Evolutionary conservation across 257 asterid genomes (phyloP).

Genomic region (Rehmannia glutinosa): DNA sequence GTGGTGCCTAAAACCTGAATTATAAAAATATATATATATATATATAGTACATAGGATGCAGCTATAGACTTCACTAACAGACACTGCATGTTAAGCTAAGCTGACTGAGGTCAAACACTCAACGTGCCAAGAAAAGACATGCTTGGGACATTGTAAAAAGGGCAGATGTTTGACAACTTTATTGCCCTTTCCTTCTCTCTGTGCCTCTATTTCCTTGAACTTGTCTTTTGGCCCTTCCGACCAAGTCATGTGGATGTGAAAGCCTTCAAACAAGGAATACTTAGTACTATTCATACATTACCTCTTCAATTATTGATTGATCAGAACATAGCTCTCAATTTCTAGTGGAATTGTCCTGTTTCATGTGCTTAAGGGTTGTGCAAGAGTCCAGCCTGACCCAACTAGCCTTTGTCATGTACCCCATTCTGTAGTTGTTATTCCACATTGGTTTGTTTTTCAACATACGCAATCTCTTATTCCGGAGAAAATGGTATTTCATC

Average conservation of each 20-base stretch:
- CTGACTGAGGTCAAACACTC: background rate
- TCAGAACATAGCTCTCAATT: background rate
- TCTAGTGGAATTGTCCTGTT: background rate
- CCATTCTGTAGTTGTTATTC: background rate
- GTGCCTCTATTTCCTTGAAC: background rate
- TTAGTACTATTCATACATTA: background rate
- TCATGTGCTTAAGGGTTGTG: background rate
- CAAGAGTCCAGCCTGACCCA: background rate
- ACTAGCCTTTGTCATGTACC: slow-evolving; percentile 4
- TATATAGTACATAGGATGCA: no score
- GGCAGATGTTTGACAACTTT: slow-evolving; percentile 1
- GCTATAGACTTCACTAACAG: no score
- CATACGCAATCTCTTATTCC: no score
- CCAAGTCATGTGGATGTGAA: slow-evolving; percentile 13
- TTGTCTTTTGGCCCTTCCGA: slow-evolving; percentile 10
- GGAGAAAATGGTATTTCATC: no score
- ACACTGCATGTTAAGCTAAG: background rate
- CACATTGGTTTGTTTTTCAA: background rate
- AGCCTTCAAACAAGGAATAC: background rate
- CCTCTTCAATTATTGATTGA: background rate
- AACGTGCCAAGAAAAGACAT: background rate
- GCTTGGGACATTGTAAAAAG: background rate
- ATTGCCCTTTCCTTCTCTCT: background rate
- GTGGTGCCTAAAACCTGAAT: no score
- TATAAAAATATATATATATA: no score